Percentiles rank a stretch among this genome's conserved stretches.
These are phyloP conservation scores for Phaeosphaeriaceae sp. DNA, from an alignment of 2,329 filamentous ascomycete species.

Conservation along the genomic window DNA sequence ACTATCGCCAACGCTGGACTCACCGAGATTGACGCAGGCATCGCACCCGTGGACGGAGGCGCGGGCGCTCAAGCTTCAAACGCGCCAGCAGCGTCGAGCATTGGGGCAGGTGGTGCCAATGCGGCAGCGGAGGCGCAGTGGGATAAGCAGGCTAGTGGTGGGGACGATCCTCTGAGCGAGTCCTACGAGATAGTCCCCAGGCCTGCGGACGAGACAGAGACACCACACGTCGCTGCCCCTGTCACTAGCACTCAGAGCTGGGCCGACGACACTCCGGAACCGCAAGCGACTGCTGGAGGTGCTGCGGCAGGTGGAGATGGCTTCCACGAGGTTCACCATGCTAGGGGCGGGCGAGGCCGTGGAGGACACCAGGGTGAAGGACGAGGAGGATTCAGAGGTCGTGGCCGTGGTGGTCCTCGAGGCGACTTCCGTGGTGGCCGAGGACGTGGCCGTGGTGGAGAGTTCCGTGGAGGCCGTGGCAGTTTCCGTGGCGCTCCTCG, in stretches of 20 bases:
- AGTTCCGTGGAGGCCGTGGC: constrained; percentile 53
- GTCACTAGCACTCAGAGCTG: constrained; percentile 76
- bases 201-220: constrained; percentile 77
- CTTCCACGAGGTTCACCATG: constrained; percentile 71
- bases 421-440: constrained; percentile 49
- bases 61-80: constrained; percentile 33
- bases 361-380: constrained; percentile 51
- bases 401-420: constrained; percentile 54
- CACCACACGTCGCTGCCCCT: constrained; percentile 58
- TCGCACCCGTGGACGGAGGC: constrained; percentile 38
- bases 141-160: constrained; percentile 62
- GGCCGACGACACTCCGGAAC: constrained; percentile 74
- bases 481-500: constrained; percentile 40
- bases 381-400: constrained; percentile 62
- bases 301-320: constrained; percentile 63
- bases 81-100: constrained; percentile 47
- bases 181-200: constrained; percentile 79
- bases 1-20: constrained; percentile 71
- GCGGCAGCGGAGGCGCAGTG: constrained; percentile 70
- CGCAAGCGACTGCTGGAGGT: constrained; percentile 33
- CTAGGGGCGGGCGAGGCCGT: constrained; percentile 58
- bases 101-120: constrained; percentile 54
- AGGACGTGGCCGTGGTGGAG: constrained; percentile 52
- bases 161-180: constrained; percentile 63
- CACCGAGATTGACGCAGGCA: constrained; percentile 66